phyloP scores from a whole-genome alignment of 768 basidiomycete genomes.

The Pleurotus citrinopileatus region DNA sequence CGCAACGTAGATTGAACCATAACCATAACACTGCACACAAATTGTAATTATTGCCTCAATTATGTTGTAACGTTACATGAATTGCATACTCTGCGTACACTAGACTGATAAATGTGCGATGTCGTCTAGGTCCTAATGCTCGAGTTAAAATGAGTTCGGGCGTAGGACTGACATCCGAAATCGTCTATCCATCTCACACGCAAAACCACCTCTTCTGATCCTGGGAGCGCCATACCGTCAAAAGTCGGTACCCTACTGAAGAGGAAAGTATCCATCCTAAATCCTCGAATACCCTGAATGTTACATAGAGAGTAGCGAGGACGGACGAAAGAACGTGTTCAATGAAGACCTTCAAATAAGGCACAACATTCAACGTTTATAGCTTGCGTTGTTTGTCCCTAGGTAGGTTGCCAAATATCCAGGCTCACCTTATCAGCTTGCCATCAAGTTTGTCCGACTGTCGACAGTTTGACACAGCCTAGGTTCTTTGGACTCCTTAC shows the following conservation, averaged over 20 bases:
- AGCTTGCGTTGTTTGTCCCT: neutral
- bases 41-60: conserved; percentile 9
- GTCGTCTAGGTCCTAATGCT: conserved; percentile 25
- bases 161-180: conserved; percentile 23
- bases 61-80: conserved; percentile 13
- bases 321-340: conserved; percentile 5
- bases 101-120: conserved; percentile 18
- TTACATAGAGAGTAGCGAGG: conserved; percentile 18
- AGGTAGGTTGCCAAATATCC: conserved; percentile 2
- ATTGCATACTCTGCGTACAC: neutral
- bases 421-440: neutral
- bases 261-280: conserved; percentile 23
- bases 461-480: too few species aligned
- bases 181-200: conserved; percentile 23
- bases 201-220: conserved; percentile 28
- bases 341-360: neutral
- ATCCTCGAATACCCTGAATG: conserved; percentile 16
- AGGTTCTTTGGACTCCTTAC: too few species aligned
- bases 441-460: neutral
- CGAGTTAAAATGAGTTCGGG: conserved; percentile 10
- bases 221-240: conserved; percentile 14
- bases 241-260: conserved; percentile 17
- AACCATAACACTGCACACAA: conserved; percentile 7
- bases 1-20: neutral
- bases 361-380: neutral